Base-by-base conservation (phyloP, 331 rosid species). In the Ulmus americana region DNA sequence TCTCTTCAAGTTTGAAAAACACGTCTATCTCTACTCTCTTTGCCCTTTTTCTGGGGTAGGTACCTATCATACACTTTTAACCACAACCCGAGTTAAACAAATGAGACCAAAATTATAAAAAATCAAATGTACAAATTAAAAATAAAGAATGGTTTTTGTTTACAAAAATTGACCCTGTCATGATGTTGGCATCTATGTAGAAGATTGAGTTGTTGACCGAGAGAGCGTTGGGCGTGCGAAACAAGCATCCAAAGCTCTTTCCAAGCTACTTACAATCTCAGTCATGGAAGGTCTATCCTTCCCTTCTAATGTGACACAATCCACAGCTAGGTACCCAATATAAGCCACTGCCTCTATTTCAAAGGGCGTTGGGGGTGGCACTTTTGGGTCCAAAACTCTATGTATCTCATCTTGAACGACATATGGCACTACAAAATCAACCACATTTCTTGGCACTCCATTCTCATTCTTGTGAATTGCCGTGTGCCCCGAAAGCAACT, bases 401-500 rank as follows among this genome's bases (percentile, higher is more conserved):
- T 89, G 97, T 28, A 94, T 80, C 11, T 94, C 91, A 66, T 94
- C 97, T 7, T 80, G 89, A 7, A 38, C 47, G 4, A 92, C 85
- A 35, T 71, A 83, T 0, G 97, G 98, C 11, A 83, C 86, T 51
- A 79, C 69, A 42, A 78, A 86, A 75, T 92, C 98, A 10, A 92
- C 95, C 48, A 92, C 85, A 65, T 92, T 92, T 67, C 95, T 79
- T 0, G 98, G 97, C 39, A 76, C 74, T 7, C 95, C 95, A 16
- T 68, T 69, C 9, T 83, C 94, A 15, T 83, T 89, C 50, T 64
- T 79, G 14, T 89, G 98, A 2, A 92, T 85, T 0, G 97, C 97
- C 22, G 59, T 87, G 18, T 63, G 64, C 4, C 97, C 97, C 0
- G 88, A 79, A 7, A 92, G 61, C 44, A 92, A 43, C 65, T 92